phyloP scores from a whole-genome alignment of 2,329 filamentous ascomycete species.

The Karstenula rhodostoma region DNA sequence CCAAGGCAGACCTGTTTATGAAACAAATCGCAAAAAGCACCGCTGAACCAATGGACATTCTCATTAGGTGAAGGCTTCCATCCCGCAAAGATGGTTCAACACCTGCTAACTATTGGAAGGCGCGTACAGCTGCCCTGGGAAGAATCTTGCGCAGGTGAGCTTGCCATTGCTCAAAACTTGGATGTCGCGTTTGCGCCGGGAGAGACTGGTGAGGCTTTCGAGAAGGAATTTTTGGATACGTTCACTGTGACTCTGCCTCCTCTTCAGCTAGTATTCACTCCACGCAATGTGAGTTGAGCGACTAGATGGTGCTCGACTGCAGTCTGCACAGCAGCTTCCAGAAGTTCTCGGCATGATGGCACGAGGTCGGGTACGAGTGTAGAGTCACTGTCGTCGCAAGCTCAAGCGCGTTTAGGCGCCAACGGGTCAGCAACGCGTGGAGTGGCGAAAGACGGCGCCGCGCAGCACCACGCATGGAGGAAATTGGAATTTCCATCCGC shows the following conservation, averaged over 20 bases:
- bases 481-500: not conserved
- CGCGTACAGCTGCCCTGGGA: conserved; percentile 28
- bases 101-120: not conserved
- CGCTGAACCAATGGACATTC: no score
- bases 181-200: conserved; percentile 29
- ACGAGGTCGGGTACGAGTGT: not conserved
- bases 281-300: not conserved
- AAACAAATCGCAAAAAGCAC: no score
- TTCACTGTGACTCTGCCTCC: conserved; percentile 34
- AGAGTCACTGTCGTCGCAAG: conserved; percentile 4
- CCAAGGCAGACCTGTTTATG: not conserved
- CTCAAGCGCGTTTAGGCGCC: not conserved
- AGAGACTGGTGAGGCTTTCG: conserved; percentile 33
- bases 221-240: conserved; percentile 26
- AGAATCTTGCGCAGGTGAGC: conserved; percentile 29
- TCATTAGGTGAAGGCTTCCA: no score
- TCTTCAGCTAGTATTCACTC: conserved; percentile 30
- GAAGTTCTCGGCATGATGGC: no score
- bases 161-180: conserved; percentile 30
- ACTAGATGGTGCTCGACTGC: no score
- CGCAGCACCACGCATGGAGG: not conserved
- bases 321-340: no score
- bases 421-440: conserved; percentile 1
- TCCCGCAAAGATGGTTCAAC: no score
- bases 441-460: not conserved